Evolutionary conservation across 2,329 filamentous ascomycete species (phyloP).

Genomic region (Aspergillus fumigatus): DNA sequence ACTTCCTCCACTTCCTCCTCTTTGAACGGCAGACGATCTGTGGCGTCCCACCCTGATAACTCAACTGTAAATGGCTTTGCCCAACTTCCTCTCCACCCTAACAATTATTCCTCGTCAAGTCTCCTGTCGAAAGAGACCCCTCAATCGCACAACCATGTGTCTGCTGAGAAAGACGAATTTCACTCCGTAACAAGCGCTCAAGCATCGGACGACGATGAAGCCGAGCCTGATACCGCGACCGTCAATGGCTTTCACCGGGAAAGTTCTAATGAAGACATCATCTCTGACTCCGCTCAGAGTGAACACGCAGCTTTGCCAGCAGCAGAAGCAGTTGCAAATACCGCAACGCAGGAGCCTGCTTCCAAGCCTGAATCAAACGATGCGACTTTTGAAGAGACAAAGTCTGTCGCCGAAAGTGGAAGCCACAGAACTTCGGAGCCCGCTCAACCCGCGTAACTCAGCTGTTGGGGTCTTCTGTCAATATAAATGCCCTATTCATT

Average conservation of each 20-base stretch:
- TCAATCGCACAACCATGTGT: constrained; percentile 11
- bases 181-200: constrained; percentile 37
- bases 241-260: constrained; percentile 5
- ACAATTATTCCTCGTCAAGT: constrained; percentile 11
- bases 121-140: constrained; percentile 6
- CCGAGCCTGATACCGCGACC: constrained; percentile 7
- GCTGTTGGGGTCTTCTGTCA: not conserved
- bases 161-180: constrained; percentile 36
- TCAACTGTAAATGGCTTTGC: constrained; percentile 13
- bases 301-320: not conserved
- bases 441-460: not conserved
- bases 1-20: constrained; percentile 21
- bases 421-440: not conserved
- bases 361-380: not conserved
- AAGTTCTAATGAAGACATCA: not conserved
- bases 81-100: constrained; percentile 13
- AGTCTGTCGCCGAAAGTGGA: not conserved
- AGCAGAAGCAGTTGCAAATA: not conserved
- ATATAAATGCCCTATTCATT: not conserved
- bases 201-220: constrained; percentile 23
- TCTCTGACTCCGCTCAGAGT: not conserved
- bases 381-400: not conserved
- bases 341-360: not conserved
- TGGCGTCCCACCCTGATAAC: constrained; percentile 20
- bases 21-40: constrained; percentile 17